Evolutionary conservation across 2,329 filamentous ascomycete species (phyloP).

Genomic region (Corynespora cassiicola): DNA sequence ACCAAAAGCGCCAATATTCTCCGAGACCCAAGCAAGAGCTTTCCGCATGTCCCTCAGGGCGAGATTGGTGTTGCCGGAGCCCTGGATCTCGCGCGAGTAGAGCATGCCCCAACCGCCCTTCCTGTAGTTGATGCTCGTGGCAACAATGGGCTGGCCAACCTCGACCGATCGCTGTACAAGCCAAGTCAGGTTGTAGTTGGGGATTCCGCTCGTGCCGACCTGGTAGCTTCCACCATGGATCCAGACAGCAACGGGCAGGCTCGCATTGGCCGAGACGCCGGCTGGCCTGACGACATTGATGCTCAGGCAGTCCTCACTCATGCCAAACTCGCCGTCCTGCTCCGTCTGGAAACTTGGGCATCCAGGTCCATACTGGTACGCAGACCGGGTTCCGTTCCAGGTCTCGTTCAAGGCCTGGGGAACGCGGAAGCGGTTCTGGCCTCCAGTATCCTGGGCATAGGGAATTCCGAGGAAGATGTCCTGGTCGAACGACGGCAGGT

Average conservation of each 20-base stretch:
- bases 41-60: slow-evolving; percentile 52
- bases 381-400: slow-evolving; percentile 47
- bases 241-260: slow-evolving; percentile 67
- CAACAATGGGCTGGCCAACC: slow-evolving; percentile 44
- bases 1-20: slow-evolving; percentile 53
- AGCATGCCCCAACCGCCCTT: slow-evolving; percentile 75
- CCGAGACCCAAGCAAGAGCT: slow-evolving; percentile 53
- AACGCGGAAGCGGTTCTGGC: slow-evolving; percentile 59
- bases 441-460: slow-evolving; percentile 62
- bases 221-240: slow-evolving; percentile 59
- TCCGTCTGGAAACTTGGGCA: slow-evolving; percentile 45
- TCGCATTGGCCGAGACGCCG: slow-evolving; percentile 44
- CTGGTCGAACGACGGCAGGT: slow-evolving; percentile 47
- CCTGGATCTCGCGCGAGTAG: slow-evolving; percentile 54
- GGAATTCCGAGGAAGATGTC: slow-evolving; percentile 60
- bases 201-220: slow-evolving; percentile 50
- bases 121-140: slow-evolving; percentile 52
- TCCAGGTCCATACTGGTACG: slow-evolving; percentile 49
- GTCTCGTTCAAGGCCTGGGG: slow-evolving; percentile 57
- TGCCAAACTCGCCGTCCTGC: slow-evolving; percentile 40
- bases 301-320: slow-evolving; percentile 66
- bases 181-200: slow-evolving; percentile 68
- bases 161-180: slow-evolving; percentile 59
- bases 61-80: slow-evolving; percentile 53
- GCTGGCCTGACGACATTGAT: slow-evolving; percentile 67